Conservation (phyloP, 176 grass and related monocot species). For the Bonia amplexicaulis region DNA sequence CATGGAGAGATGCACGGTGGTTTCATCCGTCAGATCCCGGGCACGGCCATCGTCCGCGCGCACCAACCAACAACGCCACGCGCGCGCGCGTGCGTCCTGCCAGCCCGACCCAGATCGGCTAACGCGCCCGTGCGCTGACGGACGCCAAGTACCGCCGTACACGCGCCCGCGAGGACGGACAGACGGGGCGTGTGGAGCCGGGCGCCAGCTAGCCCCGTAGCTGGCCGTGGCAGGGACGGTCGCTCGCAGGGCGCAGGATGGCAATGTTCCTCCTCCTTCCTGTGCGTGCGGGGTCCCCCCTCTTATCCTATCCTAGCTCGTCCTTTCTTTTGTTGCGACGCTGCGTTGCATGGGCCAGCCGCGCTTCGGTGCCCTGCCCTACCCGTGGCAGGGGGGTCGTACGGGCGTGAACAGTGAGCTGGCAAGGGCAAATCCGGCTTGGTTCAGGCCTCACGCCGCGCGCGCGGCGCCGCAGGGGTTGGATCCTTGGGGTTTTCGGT, state of each 20-base stretch:
- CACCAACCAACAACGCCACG: not conserved
- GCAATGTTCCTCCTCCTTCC: not conserved
- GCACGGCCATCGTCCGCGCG: not conserved
- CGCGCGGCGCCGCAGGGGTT: not conserved
- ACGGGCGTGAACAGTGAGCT: not conserved
- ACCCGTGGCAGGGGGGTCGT: not conserved
- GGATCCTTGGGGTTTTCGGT: no score
- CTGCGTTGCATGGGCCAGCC: not conserved
- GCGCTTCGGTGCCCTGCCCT: not conserved
- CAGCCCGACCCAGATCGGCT: not conserved
- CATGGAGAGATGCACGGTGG: not conserved
- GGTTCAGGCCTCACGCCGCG: not conserved
- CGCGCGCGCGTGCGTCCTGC: not conserved
- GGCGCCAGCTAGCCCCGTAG: not conserved
- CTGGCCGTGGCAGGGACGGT: not conserved
- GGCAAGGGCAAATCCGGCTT: not conserved
- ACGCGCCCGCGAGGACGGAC: not conserved
- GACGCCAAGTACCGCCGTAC: slow-evolving; percentile 1
- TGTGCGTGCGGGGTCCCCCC: not conserved
- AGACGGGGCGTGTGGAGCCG: not conserved
- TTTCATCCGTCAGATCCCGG: not conserved
- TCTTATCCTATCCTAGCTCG: not conserved
- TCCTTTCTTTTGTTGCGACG: not conserved
- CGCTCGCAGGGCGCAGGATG: not conserved
- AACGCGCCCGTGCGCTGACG: slow-evolving; percentile 3